Evolutionary conservation across 768 basidiomycete genomes (phyloP).

Genomic region (Russula lepida): DNA sequence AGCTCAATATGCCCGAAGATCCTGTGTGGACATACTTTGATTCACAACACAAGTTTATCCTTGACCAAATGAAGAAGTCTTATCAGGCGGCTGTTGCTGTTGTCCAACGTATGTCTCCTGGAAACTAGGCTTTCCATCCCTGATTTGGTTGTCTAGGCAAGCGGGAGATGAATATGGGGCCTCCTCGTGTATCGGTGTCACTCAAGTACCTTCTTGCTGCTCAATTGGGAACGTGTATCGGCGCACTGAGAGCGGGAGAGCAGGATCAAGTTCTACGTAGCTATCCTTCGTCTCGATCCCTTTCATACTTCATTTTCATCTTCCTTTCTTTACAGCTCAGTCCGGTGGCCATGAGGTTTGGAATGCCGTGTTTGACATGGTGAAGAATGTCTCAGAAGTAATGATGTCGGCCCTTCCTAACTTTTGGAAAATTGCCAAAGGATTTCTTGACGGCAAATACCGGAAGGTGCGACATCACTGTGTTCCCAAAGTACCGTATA

Average conservation of each 20-base stretch:
- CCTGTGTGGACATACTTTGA: slow-evolving; percentile 96
- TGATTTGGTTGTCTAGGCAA: slow-evolving; percentile 32
- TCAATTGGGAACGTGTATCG: slow-evolving; percentile 54
- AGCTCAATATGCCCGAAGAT: slow-evolving; percentile 80
- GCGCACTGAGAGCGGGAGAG: slow-evolving; percentile 55
- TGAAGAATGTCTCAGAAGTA: slow-evolving; percentile 81
- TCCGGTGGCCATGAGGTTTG: slow-evolving; percentile 70
- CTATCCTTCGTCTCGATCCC: neutral
- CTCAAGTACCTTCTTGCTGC: slow-evolving; percentile 39
- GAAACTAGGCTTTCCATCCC: neutral
- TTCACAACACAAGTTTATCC: slow-evolving; percentile 79
- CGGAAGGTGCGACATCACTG: slow-evolving; percentile 50
- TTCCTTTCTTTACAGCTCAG: slow-evolving; percentile 40
- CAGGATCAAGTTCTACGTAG: slow-evolving; percentile 55
- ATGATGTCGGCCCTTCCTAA: slow-evolving; percentile 79
- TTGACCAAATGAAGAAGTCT: slow-evolving; percentile 62
- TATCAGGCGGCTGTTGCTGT: slow-evolving; percentile 44
- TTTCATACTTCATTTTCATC: neutral
- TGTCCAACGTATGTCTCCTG: slow-evolving; percentile 39
- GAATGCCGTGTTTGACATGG: slow-evolving; percentile 68
- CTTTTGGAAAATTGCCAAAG: slow-evolving; percentile 89
- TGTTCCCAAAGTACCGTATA: neutral
- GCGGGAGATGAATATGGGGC: slow-evolving; percentile 35
- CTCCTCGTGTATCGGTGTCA: slow-evolving; percentile 31
- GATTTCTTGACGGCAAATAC: slow-evolving; percentile 89